Percentiles rank a stretch among this genome's conserved stretches.
phyloP scores from a whole-genome alignment of 768 basidiomycete genomes.

The Tulasnella sp. region DNA sequence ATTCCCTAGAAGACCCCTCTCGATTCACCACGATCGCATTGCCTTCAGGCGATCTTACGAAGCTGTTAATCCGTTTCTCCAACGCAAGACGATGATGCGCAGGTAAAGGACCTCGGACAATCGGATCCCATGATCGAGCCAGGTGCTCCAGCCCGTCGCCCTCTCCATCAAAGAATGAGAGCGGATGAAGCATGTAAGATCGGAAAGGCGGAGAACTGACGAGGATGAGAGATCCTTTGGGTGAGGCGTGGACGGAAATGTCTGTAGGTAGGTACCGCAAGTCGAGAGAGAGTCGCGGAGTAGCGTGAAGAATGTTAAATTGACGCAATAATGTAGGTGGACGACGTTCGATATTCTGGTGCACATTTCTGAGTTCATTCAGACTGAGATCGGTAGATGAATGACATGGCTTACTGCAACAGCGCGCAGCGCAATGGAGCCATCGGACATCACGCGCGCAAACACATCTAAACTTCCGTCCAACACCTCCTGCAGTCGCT shows the following conservation, averaged over 20 bases:
- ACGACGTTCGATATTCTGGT: conserved; percentile 74
- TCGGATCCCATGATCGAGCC: conserved; percentile 20
- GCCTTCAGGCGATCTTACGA: conserved; percentile 70
- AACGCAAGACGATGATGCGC: too few relatives aligned
- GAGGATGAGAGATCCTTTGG: conserved; percentile 40
- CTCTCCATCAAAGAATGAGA: conserved; percentile 49
- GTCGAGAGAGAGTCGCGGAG: conserved; percentile 1
- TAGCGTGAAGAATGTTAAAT: conserved; percentile 49
- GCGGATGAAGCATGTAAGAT: conserved; percentile 43
- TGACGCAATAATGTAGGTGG: conserved; percentile 73
- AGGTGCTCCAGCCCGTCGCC: conserved; percentile 36
- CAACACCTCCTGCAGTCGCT: conserved; percentile 32
- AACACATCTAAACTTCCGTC: conserved; percentile 73
- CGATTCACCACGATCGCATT: conserved; percentile 58
- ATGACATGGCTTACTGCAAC: conserved; percentile 44
- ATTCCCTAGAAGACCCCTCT: conserved; percentile 39
- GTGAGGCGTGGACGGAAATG: conserved; percentile 36
- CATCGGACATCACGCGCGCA: conserved; percentile 54
- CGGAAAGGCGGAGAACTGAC: conserved; percentile 55
- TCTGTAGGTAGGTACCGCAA: conserved; percentile 16
- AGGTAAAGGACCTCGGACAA: too few relatives aligned
- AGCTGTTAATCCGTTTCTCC: conserved; percentile 31
- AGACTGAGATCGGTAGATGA: neutral
- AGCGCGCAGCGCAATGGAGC: conserved; percentile 59
- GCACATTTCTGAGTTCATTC: neutral